Conservation (phyloP, 257 asterid genomes). For the Ocimum tenuiflorum region DNA sequence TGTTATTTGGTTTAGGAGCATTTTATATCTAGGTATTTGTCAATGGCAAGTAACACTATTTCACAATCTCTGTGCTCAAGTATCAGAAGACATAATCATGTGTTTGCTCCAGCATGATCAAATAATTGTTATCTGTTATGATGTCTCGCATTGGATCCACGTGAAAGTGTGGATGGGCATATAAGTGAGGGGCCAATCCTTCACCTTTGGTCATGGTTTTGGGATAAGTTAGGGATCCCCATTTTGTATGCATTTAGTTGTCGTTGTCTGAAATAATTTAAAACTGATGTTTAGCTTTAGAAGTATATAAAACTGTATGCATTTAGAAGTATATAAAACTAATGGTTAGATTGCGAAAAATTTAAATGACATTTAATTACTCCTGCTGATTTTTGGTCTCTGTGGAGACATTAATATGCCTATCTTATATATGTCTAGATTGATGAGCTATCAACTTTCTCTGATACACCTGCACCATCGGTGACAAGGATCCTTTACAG, state of each 20-base stretch:
- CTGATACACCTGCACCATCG: conserved; percentile 81
- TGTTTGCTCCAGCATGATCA: not conserved
- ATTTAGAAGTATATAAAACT: no score
- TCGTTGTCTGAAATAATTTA: no score
- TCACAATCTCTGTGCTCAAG: not conserved
- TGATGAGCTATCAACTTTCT: conserved; percentile 73
- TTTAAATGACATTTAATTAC: not conserved
- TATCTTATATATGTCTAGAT: conserved; percentile 36
- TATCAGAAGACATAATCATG: not conserved
- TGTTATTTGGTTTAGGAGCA: not conserved
- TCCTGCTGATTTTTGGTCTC: not conserved
- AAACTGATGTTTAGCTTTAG: no score
- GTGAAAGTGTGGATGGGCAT: no score
- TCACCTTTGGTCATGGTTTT: no score
- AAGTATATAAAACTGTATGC: no score
- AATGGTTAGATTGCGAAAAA: not conserved
- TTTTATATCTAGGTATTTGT: not conserved
- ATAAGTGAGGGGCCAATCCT: no score
- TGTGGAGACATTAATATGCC: not conserved
- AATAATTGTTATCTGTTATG: not conserved
- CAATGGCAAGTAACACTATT: not conserved
- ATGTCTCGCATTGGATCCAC: no score
- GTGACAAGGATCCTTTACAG: conserved; percentile 88
- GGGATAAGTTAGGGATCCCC: no score
- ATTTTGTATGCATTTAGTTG: no score